A percentile compares a stretch with the other conserved stretches of the same genome.
phyloP scores from a whole-genome alignment of 495 filamentous ascomycete species.

The Chaetomidium leptoderma region DNA sequence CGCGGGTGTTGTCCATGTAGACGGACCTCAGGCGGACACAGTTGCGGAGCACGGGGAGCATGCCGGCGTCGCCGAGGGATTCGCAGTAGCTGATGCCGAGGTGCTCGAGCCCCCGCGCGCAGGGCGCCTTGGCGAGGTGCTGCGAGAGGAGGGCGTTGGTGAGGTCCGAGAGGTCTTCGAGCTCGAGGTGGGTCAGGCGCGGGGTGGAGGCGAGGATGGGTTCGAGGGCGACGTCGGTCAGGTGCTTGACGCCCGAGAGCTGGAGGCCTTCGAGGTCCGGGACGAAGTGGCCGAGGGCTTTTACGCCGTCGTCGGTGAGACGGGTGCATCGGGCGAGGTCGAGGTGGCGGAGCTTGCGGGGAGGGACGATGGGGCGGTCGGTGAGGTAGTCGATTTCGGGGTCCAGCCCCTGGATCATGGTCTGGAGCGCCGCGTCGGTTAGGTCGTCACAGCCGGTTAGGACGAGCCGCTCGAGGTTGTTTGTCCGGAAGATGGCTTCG shows the following conservation, averaged over 20 bases:
- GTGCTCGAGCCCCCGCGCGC: slow-evolving; percentile 64
- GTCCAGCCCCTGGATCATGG: slow-evolving; percentile 67
- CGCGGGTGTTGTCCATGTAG: slow-evolving; percentile 90
- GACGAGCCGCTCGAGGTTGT: slow-evolving; percentile 74
- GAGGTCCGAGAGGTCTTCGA: slow-evolving; percentile 77
- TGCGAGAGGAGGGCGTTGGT: slow-evolving; percentile 69
- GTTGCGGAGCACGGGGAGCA: slow-evolving; percentile 74
- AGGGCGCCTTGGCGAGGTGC: slow-evolving; percentile 67
- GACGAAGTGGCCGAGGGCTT: slow-evolving; percentile 63
- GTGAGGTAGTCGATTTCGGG: slow-evolving; percentile 76
- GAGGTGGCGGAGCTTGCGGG: slow-evolving; percentile 75
- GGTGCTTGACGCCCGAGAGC: slow-evolving; percentile 61
- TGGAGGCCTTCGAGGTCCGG: slow-evolving; percentile 79
- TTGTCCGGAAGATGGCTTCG: slow-evolving; percentile 67
- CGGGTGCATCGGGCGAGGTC: slow-evolving; percentile 74
- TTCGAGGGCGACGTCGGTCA: slow-evolving; percentile 70
- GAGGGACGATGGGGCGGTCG: slow-evolving; percentile 67
- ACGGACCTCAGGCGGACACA: slow-evolving; percentile 65
- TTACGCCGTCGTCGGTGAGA: slow-evolving; percentile 67
- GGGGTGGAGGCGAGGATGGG: slow-evolving; percentile 71
- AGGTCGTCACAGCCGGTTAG: slow-evolving; percentile 72
- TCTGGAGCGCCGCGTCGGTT: slow-evolving; percentile 63
- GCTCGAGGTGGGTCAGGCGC: slow-evolving; percentile 75
- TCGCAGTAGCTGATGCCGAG: slow-evolving; percentile 90
- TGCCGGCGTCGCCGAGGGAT: slow-evolving; percentile 73